phyloP scores from a whole-genome alignment of 179 eudicot genomes.

The Beta corolliflora region DNA sequence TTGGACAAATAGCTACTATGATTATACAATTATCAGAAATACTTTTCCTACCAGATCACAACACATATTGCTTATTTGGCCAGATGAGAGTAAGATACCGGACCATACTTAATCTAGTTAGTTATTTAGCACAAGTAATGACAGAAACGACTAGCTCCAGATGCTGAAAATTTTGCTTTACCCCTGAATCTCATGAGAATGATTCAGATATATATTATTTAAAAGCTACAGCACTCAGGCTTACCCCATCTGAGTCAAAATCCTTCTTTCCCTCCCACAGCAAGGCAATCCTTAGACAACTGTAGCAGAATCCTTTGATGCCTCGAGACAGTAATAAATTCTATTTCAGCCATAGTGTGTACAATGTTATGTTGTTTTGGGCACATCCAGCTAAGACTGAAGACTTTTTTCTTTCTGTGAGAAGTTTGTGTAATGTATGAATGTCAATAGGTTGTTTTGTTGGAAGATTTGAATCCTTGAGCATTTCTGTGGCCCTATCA shows the following conservation, averaged over 20 bases:
- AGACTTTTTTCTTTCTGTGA: background rate
- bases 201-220: background rate
- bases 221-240: background rate
- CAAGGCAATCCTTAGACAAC: conserved; percentile 62
- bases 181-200: background rate
- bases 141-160: conserved; percentile 2
- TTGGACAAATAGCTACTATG: no score
- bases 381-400: background rate
- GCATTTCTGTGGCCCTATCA: no score
- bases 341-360: conserved; percentile 17
- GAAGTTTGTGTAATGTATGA: background rate
- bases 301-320: conserved; percentile 64
- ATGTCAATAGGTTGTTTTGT: no score
- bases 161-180: background rate
- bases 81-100: background rate
- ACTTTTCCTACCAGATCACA: no score
- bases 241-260: conserved; percentile 71
- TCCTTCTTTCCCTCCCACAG: conserved; percentile 60
- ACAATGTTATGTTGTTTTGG: background rate
- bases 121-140: background rate
- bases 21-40: no score
- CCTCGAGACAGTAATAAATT: conserved; percentile 48
- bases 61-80: no score
- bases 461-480: no score
- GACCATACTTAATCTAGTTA: background rate